Evolutionary conservation across 2,329 filamentous ascomycete species (phyloP).

Genomic region (Alternaria rosae): DNA sequence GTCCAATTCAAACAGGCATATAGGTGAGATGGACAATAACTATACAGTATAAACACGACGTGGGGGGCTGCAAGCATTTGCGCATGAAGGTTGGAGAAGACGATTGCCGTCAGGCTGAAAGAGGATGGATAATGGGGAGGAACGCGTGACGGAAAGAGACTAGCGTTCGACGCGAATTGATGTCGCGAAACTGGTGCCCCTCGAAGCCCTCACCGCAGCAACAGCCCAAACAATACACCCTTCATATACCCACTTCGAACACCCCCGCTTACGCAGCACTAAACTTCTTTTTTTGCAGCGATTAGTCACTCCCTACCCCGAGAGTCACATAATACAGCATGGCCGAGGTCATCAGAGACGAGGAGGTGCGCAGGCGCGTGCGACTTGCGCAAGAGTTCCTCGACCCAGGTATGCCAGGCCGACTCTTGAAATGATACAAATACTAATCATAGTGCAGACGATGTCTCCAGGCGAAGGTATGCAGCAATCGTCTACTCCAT

Average conservation of each 20-base stretch:
- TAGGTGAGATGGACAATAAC: neutral
- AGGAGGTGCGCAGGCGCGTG: constrained; percentile 82
- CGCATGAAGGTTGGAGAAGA: neutral
- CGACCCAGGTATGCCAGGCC: constrained; percentile 75
- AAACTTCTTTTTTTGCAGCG: neutral
- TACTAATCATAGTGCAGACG: constrained; percentile 54
- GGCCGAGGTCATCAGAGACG: constrained; percentile 70
- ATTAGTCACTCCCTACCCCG: neutral
- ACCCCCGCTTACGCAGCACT: neutral
- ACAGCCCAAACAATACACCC: constrained; percentile 17
- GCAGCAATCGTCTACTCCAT: constrained; percentile 13
- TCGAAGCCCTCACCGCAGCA: constrained; percentile 17
- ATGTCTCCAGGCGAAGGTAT: constrained; percentile 64
- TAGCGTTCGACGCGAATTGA: constrained; percentile 26
- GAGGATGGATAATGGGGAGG: constrained; percentile 23
- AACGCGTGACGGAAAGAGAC: constrained; percentile 25
- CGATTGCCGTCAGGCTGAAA: constrained; percentile 22
- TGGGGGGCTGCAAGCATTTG: neutral
- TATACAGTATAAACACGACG: neutral
- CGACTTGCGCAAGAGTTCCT: constrained; percentile 91
- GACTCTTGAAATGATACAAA: neutral
- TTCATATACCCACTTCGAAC: constrained; percentile 18
- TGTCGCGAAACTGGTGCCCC: constrained; percentile 28
- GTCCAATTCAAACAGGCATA: neutral
- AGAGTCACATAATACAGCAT: constrained; percentile 19